These are phyloP conservation scores for Vaccinium corymbosum DNA, from an alignment of 148 eudicot species.

Conservation along the genomic window DNA sequence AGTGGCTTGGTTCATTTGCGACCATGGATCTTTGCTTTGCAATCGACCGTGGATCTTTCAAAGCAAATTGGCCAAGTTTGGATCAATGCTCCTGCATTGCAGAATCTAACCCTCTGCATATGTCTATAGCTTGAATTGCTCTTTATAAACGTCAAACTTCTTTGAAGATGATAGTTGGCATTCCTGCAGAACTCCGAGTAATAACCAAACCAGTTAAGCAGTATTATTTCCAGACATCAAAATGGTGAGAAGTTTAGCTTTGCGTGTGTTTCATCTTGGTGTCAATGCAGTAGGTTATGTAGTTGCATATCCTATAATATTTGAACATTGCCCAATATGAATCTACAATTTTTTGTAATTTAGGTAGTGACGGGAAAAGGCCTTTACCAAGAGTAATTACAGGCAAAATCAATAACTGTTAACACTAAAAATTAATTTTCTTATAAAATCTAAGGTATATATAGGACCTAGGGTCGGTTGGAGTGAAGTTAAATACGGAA, in stretches of 20 bases:
- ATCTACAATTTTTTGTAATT: too few species aligned
- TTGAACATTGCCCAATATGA: background rate
- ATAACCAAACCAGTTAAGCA: background rate
- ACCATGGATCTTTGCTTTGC: background rate
- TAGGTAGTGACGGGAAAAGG: too few species aligned
- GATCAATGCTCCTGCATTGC: background rate
- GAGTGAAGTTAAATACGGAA: background rate
- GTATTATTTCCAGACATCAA: background rate
- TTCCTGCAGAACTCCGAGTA: conserved; percentile 33
- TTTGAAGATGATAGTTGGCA: conserved; percentile 47
- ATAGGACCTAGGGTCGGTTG: background rate
- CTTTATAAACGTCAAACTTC: conserved; percentile 25
- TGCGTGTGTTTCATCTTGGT: background rate
- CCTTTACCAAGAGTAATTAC: too few species aligned
- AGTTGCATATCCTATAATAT: background rate
- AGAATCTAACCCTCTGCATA: background rate
- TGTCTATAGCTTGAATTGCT: conserved; percentile 28
- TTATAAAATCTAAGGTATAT: too few species aligned
- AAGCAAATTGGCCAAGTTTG: background rate
- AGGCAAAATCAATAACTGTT: too few species aligned
- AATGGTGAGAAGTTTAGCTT: background rate
- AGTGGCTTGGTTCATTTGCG: background rate
- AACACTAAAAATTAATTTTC: too few species aligned
- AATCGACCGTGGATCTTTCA: background rate
- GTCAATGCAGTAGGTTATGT: background rate